Percentiles rank a stretch among this genome's conserved stretches.
Conservation (phyloP, 169 alveolate species). For the Hepatocystis sp. region DNA sequence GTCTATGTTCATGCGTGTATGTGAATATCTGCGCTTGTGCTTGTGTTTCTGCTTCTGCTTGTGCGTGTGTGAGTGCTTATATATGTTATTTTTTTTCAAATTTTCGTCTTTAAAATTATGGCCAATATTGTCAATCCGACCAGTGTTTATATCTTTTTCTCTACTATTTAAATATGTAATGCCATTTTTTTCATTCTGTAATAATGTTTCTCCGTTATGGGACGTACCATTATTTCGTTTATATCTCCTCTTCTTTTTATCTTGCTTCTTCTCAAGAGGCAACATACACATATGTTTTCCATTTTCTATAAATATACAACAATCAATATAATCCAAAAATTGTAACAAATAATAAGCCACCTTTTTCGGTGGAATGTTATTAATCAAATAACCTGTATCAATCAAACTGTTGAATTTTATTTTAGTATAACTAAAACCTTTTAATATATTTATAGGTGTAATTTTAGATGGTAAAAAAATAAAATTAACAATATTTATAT, state of each 20-base stretch:
- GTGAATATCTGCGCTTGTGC: constrained; percentile 13
- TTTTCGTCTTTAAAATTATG: neutral
- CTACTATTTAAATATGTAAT: neutral
- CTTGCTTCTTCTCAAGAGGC: constrained; percentile 40
- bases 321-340: constrained; percentile 62
- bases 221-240: neutral
- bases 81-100: neutral
- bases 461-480: constrained; percentile 70
- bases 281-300: constrained; percentile 77
- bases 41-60: neutral
- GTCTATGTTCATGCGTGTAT: constrained; percentile 78
- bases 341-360: constrained; percentile 71
- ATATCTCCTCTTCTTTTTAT: constrained; percentile 1
- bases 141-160: neutral
- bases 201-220: neutral
- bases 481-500: constrained; percentile 63
- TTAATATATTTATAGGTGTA: constrained; percentile 49
- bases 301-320: constrained; percentile 71
- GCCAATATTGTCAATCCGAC: too few species aligned
- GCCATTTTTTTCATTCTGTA: constrained; percentile 2
- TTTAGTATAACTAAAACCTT: constrained; percentile 35
- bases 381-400: constrained; percentile 67
- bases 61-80: neutral
- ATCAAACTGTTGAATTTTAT: constrained; percentile 52
- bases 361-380: constrained; percentile 69